These are phyloP conservation scores for Globisporangium okanoganense DNA, from an alignment of 352 stramenopile genomes.

Conservation along the genomic window DNA sequence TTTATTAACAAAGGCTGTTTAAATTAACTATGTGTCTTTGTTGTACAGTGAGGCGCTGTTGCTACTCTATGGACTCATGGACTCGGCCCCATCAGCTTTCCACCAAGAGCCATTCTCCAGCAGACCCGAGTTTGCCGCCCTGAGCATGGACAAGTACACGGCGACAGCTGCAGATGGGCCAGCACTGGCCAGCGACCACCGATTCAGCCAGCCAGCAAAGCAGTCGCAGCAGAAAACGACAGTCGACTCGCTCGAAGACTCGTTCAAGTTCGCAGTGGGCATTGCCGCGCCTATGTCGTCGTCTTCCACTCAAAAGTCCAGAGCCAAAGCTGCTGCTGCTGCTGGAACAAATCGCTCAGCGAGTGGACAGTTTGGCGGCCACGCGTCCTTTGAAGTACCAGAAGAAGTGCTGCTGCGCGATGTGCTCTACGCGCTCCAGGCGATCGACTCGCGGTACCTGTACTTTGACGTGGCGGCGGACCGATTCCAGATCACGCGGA, in stretches of 20 bases:
- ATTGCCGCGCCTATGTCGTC: conserved; percentile 26
- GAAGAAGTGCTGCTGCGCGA: conserved; percentile 90
- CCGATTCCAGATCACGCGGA: conserved; percentile 76
- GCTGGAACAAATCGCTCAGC: background rate
- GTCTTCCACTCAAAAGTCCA: conserved; percentile 25
- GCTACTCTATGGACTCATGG: conserved; percentile 67
- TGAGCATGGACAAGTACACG: conserved; percentile 10
- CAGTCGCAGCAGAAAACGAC: conserved; percentile 23
- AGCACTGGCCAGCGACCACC: conserved; percentile 10
- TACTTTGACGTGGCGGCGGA: conserved; percentile 78
- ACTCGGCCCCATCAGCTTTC: conserved; percentile 26
- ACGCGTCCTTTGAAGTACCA: conserved; percentile 60
- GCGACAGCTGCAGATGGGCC: background rate
- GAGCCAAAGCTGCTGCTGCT: conserved; percentile 14
- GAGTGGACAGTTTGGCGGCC: conserved; percentile 11
- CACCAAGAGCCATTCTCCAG: background rate
- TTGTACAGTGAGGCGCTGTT: conserved; percentile 53
- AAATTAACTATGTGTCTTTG: background rate
- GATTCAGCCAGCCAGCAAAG: conserved; percentile 5
- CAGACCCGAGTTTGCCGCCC: conserved; percentile 3
- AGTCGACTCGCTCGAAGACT: conserved; percentile 68
- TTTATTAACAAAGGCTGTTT: background rate
- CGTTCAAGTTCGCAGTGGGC: conserved; percentile 72
- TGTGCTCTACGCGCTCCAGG: conserved; percentile 90
- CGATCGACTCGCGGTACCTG: conserved; percentile 90